Conservation (phyloP, 2,329 filamentous ascomycete species). For the Cladophialophora carrionii region DNA sequence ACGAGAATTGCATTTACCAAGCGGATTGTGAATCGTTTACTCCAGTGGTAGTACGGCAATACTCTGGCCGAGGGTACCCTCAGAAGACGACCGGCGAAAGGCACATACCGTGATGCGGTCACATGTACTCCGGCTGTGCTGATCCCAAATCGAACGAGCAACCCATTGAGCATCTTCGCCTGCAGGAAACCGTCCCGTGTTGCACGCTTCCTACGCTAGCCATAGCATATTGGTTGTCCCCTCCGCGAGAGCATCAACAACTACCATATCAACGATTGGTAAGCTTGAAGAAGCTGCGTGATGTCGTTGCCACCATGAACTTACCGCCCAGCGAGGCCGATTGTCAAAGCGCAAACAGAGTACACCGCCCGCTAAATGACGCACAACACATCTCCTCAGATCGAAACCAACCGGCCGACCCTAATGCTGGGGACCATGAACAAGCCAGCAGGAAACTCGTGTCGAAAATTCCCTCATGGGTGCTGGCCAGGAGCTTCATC, state of each 20-base stretch:
- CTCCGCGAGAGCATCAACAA: background rate
- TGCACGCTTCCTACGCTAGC: background rate
- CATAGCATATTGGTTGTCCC: background rate
- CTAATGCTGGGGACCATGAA: background rate
- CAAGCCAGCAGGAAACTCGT: background rate
- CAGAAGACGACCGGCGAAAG: background rate
- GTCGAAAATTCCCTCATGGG: background rate
- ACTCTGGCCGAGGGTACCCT: too few species aligned
- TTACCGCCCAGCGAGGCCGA: background rate
- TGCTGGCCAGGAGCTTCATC: background rate
- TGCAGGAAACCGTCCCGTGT: background rate
- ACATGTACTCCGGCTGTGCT: background rate
- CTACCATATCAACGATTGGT: background rate
- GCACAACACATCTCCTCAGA: background rate
- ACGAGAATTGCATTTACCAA: background rate
- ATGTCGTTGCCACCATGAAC: background rate
- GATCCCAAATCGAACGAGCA: background rate
- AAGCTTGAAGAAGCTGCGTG: background rate
- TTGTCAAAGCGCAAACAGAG: background rate
- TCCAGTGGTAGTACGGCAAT: background rate
- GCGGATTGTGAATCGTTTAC: background rate
- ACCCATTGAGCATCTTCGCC: background rate
- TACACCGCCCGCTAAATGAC: background rate
- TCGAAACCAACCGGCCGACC: background rate
- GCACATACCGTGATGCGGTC: background rate